Evolutionary conservation across 116 monocot species (phyloP).

Genomic region (Dioscorea cayenensis): DNA sequence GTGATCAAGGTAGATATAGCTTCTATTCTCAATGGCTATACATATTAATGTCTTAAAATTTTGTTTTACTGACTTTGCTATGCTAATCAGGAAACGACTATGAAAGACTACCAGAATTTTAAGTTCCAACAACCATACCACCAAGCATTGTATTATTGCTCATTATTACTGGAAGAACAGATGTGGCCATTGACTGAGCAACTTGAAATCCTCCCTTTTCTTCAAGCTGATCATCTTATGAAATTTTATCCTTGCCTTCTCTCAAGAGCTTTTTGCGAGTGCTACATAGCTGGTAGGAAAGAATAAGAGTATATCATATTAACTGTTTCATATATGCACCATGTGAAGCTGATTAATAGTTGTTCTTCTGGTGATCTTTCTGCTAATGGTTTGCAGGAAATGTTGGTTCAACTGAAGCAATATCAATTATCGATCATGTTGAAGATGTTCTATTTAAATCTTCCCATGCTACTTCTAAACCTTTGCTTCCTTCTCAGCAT

Average conservation of each 20-base stretch:
- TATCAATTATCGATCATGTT: slow-evolving; percentile 44
- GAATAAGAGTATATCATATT: background rate
- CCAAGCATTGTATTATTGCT: slow-evolving; percentile 80
- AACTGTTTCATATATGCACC: background rate
- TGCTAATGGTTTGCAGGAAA: slow-evolving; percentile 46
- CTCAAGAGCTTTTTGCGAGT: slow-evolving; percentile 72
- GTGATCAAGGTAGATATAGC: slow-evolving; percentile 78
- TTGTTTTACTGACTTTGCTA: background rate
- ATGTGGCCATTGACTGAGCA: slow-evolving; percentile 76
- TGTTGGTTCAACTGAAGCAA: slow-evolving; percentile 56
- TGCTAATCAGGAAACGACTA: slow-evolving; percentile 56
- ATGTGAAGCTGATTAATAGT: background rate
- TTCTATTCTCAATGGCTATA: background rate
- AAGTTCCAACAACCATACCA: slow-evolving; percentile 84
- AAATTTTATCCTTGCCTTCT: slow-evolving; percentile 47
- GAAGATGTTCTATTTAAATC: slow-evolving; percentile 67
- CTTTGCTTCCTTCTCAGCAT: slow-evolving; percentile 77
- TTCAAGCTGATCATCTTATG: slow-evolving; percentile 52
- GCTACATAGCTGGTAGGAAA: slow-evolving; percentile 60
- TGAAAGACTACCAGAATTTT: slow-evolving; percentile 73
- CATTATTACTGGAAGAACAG: slow-evolving; percentile 63
- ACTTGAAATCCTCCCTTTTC: slow-evolving; percentile 61
- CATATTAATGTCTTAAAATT: background rate
- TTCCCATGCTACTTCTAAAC: slow-evolving; percentile 41
- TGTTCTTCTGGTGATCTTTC: slow-evolving; percentile 3